Base-by-base conservation (phyloP, 495 filamentous ascomycete species). In the Cetradonia linearis region DNA sequence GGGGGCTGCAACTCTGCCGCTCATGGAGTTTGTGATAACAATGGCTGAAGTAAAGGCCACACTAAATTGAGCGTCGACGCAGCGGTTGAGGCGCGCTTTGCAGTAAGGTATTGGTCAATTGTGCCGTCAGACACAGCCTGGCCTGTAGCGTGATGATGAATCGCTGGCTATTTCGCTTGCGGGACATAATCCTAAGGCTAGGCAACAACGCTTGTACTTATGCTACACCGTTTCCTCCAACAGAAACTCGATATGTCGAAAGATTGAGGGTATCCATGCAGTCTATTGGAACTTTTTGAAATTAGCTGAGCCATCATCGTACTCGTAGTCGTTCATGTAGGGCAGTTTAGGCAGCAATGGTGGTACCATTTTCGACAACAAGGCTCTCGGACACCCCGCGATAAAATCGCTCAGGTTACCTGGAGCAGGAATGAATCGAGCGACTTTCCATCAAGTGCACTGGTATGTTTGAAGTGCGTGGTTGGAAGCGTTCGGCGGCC, bases 201-300 rank as follows among this genome's bases (percentile, higher is more conserved):
- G 50, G 50, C 50, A 54, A 54, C 50, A 34, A 54, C 50, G 50
- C 50, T 54, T 54, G 50, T 54, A 54, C 50, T 34, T 34, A 14
- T 34, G 30, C 33, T 54, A 54, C 50, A 31, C 18, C 1, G 16
- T 53, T 11, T 1, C 11, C 33, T 52, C 25, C 25, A 52, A 52
- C 11, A 16, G 23, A 27, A 16, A 49, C 25, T 18, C 14, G 3
- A n/a, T 16, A 28, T 9, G 16, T 50, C 47, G 0, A 25, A 28
- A 50, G 16, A n/a, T 50, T 4, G 25, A 50, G 27, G 28, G 48
- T 52, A 9, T 52, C 28, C 11, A 33, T 54, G 50, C 50, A 23
- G 20, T 34, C 18, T 54, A 25, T 54, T n/a, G 28, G 33, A 20
- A 20, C 16, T 7, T 54, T 54, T 54, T 54, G 4, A 36, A 30